Base-by-base conservation (phyloP, 805 yeast species). In the Priceomyces carsonii region DNA sequence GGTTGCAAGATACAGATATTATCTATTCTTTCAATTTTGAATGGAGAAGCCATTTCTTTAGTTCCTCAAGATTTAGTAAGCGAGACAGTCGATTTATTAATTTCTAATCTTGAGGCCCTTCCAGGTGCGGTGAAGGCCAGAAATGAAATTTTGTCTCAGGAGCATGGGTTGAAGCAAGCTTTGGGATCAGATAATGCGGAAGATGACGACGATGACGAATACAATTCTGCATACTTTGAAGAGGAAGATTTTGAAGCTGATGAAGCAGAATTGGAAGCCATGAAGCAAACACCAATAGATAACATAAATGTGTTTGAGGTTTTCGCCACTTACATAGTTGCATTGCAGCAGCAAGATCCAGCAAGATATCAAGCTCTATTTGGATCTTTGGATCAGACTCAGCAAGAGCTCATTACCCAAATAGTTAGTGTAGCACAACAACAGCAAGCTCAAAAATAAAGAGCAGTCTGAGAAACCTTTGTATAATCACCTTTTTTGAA, bases 211-310 rank as follows among this genome's bases (percentile, higher is more conserved):
- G 59, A 48, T 27, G 63, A 47, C 2, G 69, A 56, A 10, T 63
- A 61, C n/a, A 59, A 53, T 17, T 63, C 50, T 22, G 58, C 47
- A n/a, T 58, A 53, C 14, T 57, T 45, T 25, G 56, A 49, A 23
- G 59, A 47, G 7, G 67, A 59, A 23, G 60, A 53, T 13, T 55
- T 44, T 17, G 83, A 77, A 45, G 79, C 78, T 7, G 80, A 79
- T 33, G 93, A 84, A 32, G 93, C 85, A 6, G 71, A 85, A 29
- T 80, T 81, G 29, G 97, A 90, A 52, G 96, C 96, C 7, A 68
- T 85, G 53, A 76, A 85, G 17, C 83, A 81, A 45, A 83, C 91
- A 1, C 82, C 95, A 3, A 71, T 93, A 31, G 97, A 91, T 53
- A 66, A 70, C 26, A 62, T 89, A 32, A 85, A 91, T 53, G 81